Conservation (phyloP, 345 rosid genomes). For the Eucalyptus lansdowneana region DNA sequence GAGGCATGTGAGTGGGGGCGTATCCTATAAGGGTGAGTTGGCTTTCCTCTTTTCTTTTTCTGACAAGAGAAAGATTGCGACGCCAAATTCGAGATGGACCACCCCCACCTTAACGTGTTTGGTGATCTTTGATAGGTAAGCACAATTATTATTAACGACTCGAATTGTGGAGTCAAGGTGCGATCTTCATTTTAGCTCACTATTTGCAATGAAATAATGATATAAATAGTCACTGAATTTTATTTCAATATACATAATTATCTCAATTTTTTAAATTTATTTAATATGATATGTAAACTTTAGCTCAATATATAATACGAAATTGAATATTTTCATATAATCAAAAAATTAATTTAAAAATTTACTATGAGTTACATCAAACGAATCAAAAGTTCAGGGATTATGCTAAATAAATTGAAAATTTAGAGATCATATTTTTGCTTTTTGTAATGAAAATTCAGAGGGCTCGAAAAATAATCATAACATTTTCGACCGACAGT, state of each 20-base stretch:
- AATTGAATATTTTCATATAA: rapidly evolving
- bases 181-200: not conserved
- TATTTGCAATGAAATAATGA: too few relatives aligned
- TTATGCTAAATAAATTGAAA: rapidly evolving
- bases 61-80: not conserved
- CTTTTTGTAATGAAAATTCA: rapidly evolving
- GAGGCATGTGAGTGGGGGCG: not conserved
- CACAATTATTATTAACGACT: not conserved
- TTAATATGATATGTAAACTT: too few relatives aligned
- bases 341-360: too few relatives aligned
- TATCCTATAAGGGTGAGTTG: not conserved
- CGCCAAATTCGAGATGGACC: not conserved
- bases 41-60: not conserved
- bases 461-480: rapidly evolving
- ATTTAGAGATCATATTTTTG: rapidly evolving
- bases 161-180: not conserved
- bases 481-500: rapidly evolving
- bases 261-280: rapidly evolving
- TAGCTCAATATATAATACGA: rapidly evolving
- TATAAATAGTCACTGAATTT: rapidly evolving
- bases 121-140: not conserved
- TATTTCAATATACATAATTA: rapidly evolving
- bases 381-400: rapidly evolving
- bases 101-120: not conserved
- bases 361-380: too few relatives aligned